These are phyloP conservation scores for Agaricus sinodeliciosus DNA, from an alignment of 768 basidiomycete genomes.

Conservation along the genomic window DNA sequence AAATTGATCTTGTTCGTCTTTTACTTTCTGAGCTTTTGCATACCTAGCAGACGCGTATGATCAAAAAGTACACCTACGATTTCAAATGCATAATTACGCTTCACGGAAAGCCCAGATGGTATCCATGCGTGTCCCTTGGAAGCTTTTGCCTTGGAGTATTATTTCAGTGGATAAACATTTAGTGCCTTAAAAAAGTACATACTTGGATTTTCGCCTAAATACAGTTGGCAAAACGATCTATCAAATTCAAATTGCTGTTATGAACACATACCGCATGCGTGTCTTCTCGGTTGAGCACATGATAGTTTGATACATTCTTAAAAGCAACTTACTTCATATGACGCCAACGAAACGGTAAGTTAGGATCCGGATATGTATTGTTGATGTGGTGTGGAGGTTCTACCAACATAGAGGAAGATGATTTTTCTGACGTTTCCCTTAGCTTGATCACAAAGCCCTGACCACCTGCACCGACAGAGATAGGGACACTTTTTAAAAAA, in stretches of 20 bases:
- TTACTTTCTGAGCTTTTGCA: constrained; percentile 59
- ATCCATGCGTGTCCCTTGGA: constrained; percentile 57
- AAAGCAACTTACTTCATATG: constrained; percentile 59
- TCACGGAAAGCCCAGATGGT: constrained; percentile 62
- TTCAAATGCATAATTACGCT: constrained; percentile 33
- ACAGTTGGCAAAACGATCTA: neutral
- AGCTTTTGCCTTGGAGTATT: constrained; percentile 24
- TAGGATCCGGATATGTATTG: constrained; percentile 34
- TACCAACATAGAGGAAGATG: constrained; percentile 66
- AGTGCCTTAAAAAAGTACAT: constrained; percentile 11
- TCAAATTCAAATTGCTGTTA: neutral
- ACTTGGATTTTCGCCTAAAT: constrained; percentile 52
- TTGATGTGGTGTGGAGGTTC: constrained; percentile 68
- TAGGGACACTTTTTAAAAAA: neutral
- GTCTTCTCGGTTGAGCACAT: constrained; percentile 25
- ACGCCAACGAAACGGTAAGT: constrained; percentile 53
- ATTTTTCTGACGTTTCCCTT: constrained; percentile 62
- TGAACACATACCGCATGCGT: constrained; percentile 46
- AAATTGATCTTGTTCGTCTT: constrained; percentile 61
- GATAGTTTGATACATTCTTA: neutral
- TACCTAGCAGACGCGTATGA: constrained; percentile 30
- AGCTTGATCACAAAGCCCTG: constrained; percentile 79
- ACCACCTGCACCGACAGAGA: constrained; percentile 36
- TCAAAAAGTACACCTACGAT: neutral
- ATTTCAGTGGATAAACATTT: neutral